Percentiles rank a stretch among this genome's conserved stretches.
Conservation (phyloP, 441 rosid genomes). For the Capsella rubella region DNA sequence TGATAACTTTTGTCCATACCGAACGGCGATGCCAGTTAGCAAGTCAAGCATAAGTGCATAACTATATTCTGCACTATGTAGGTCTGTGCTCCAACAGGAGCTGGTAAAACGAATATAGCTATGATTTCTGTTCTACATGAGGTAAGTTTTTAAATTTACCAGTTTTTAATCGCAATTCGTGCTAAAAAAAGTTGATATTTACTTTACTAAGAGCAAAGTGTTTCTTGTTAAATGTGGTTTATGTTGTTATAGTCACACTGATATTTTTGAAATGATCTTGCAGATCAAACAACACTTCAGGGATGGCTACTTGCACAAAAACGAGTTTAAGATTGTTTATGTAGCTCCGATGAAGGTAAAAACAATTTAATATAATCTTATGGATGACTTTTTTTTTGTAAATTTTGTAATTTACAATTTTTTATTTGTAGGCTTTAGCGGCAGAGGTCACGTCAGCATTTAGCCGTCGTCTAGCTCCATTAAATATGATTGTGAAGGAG, state of each 20-base stretch:
- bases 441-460: constrained; percentile 96
- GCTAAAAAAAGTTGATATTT: constrained; percentile 22
- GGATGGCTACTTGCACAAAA: constrained; percentile 95
- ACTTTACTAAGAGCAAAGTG: constrained; percentile 9
- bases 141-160: constrained; percentile 50
- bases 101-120: constrained; percentile 98
- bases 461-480: constrained; percentile 87
- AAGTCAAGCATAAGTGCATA: constrained; percentile 41
- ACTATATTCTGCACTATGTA: constrained; percentile 51
- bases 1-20: constrained; percentile 23
- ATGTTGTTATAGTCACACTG: constrained; percentile 12
- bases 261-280: constrained; percentile 35
- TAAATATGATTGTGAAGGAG: constrained; percentile 93
- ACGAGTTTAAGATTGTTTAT: constrained; percentile 96
- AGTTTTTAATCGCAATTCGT: constrained; percentile 30
- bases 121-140: constrained; percentile 95
- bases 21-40: constrained; percentile 28
- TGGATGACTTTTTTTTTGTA: constrained; percentile 20
- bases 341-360: constrained; percentile 99
- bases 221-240: background rate
- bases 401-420: constrained; percentile 30
- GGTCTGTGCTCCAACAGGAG: constrained; percentile 99
- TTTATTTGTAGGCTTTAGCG: constrained; percentile 78
- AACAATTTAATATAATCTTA: constrained; percentile 12
- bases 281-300: constrained; percentile 97